Evolutionary conservation across 1,284 basidiomycete genomes (phyloP).

Genomic region (Fomitopsis betulina): DNA sequence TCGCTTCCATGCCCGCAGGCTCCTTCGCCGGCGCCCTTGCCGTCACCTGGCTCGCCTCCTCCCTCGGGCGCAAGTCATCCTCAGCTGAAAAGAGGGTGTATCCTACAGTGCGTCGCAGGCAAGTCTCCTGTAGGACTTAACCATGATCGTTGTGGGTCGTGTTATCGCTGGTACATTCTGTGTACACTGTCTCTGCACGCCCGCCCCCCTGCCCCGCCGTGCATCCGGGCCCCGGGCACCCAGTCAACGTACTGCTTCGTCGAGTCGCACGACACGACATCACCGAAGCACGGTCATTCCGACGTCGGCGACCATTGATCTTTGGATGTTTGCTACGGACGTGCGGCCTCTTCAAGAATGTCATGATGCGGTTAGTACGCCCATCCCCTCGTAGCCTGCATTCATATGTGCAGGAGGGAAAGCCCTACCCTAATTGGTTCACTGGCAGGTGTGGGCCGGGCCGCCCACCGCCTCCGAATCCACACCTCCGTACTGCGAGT

Average conservation of each 20-base stretch:
- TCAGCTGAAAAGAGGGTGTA: constrained; percentile 57
- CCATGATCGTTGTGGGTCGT: constrained; percentile 44
- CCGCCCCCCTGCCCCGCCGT: no score
- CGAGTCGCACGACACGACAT: no score
- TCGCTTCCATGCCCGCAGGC: constrained; percentile 75
- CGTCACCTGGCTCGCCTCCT: constrained; percentile 59
- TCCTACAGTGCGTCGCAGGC: constrained; percentile 62
- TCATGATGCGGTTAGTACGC: constrained; percentile 53
- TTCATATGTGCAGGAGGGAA: constrained; percentile 55
- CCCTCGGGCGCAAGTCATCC: constrained; percentile 63
- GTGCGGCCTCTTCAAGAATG: constrained; percentile 65
- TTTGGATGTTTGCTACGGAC: constrained; percentile 78
- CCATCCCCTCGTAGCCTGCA: constrained; percentile 44
- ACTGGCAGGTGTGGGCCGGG: constrained; percentile 66
- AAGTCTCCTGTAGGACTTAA: constrained; percentile 46
- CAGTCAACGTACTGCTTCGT: no score
- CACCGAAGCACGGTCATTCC: no score
- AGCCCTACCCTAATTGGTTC: constrained; percentile 65
- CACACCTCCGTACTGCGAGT: constrained; percentile 27
- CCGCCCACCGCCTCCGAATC: constrained; percentile 51
- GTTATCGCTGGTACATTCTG: constrained; percentile 38
- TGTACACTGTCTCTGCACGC: no score
- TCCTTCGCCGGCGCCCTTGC: constrained; percentile 60
- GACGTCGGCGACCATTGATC: constrained; percentile 56
- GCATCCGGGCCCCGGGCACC: no score